These are phyloP conservation scores for Dalbergia cultrata DNA, from an alignment of 306 rosid species.

Conservation along the genomic window DNA sequence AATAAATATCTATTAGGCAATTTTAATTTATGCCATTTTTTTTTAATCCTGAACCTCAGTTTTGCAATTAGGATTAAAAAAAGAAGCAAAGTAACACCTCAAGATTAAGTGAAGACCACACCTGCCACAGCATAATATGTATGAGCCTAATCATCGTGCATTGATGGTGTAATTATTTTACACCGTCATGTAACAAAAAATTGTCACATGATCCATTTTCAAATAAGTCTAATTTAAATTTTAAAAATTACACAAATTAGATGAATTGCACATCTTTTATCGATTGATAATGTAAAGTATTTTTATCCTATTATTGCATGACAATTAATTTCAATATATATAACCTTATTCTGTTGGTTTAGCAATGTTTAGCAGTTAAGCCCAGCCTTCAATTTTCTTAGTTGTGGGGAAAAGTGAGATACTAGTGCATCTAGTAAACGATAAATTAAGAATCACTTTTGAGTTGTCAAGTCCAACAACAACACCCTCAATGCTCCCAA, in stretches of 20 bases:
- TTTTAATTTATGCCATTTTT: neutral
- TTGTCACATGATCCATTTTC: no score
- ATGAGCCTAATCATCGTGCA: no score
- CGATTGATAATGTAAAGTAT: no score
- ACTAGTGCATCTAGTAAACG: constrained; percentile 41
- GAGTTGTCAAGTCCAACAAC: constrained; percentile 71
- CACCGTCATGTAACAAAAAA: no score
- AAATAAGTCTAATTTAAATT: no score
- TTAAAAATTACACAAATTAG: no score
- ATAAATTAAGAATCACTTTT: constrained; percentile 56
- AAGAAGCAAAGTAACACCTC: neutral
- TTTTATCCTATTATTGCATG: no score
- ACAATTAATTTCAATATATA: no score
- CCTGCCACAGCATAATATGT: neutral
- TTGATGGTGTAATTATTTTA: no score
- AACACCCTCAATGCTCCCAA: constrained; percentile 45
- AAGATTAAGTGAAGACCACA: neutral
- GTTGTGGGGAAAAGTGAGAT: neutral
- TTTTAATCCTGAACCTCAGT: neutral
- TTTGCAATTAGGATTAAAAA: neutral
- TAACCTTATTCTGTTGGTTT: constrained; percentile 33
- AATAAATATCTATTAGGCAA: neutral
- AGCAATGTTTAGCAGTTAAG: constrained; percentile 26
- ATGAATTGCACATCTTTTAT: no score
- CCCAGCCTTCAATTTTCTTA: constrained; percentile 32